These are phyloP conservation scores for Bothriochloa decipiens DNA, from an alignment of 176 grass and related monocot genomes.

Conservation along the genomic window DNA sequence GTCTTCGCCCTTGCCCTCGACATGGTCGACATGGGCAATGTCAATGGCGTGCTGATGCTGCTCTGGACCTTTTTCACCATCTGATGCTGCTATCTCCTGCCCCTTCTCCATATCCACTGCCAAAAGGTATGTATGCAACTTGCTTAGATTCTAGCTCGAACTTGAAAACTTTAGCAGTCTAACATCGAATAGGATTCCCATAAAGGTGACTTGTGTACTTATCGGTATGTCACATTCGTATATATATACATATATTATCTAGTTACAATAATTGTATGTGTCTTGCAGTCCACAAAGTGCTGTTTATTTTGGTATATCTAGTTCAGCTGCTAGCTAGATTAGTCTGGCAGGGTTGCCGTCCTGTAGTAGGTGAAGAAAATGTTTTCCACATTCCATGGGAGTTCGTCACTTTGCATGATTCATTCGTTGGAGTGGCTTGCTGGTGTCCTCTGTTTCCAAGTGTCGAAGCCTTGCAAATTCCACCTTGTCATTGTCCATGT, in stretches of 20 bases:
- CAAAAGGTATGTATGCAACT: not conserved
- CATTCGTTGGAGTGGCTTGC: slow-evolving; percentile 25
- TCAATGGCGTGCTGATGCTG: slow-evolving; percentile 43
- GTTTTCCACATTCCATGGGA: not conserved
- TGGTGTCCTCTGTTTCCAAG: slow-evolving; percentile 30
- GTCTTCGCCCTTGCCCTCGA: no score
- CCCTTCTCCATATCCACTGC: slow-evolving; percentile 45
- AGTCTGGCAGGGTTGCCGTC: slow-evolving; percentile 38
- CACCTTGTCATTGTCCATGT: no score
- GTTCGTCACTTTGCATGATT: slow-evolving; percentile 9
- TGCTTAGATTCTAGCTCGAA: not conserved
- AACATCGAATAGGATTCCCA: not conserved
- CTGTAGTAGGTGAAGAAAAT: slow-evolving; percentile 13
- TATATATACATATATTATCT: not conserved
- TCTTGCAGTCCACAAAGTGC: not conserved
- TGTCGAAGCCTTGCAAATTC: slow-evolving; percentile 19
- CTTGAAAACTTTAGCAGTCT: not conserved
- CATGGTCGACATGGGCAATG: no score
- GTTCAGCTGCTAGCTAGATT: slow-evolving; percentile 17
- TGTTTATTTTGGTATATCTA: slow-evolving; percentile 2
- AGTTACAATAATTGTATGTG: slow-evolving; percentile 12
- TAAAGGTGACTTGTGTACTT: not conserved
- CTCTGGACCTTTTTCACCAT: slow-evolving; percentile 7
- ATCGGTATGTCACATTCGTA: slow-evolving; percentile 7
- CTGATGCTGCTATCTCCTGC: slow-evolving; percentile 42